phyloP scores from a whole-genome alignment of 2,329 filamentous ascomycete species.

The Penicillium olsonii region DNA sequence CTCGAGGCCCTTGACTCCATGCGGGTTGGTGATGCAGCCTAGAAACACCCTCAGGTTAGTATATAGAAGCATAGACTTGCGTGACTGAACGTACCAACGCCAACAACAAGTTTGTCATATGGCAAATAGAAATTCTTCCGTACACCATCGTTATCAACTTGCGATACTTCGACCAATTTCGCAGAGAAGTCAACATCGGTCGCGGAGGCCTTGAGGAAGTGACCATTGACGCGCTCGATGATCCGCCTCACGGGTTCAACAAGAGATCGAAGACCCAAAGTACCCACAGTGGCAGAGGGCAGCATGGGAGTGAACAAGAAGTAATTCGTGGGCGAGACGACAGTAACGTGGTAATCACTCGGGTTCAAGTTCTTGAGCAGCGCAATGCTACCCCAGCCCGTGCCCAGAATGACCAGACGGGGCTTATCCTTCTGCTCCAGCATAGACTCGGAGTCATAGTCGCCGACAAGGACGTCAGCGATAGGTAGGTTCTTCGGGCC shows the following conservation, averaged over 20 bases:
- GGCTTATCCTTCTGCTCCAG: slow-evolving; percentile 80
- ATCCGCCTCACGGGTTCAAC: slow-evolving; percentile 92
- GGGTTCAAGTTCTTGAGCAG: slow-evolving; percentile 86
- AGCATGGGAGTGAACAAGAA: slow-evolving; percentile 99
- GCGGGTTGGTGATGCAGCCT: slow-evolving; percentile 86
- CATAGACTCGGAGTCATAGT: slow-evolving; percentile 75
- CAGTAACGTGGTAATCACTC: slow-evolving; percentile 92
- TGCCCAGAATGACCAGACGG: slow-evolving; percentile 85
- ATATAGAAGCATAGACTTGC: neutral
- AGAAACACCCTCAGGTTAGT: slow-evolving; percentile 10
- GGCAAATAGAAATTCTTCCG: slow-evolving; percentile 86
- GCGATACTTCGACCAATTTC: slow-evolving; percentile 84
- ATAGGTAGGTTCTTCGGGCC: slow-evolving; percentile 96
- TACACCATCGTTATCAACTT: slow-evolving; percentile 69
- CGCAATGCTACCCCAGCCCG: slow-evolving; percentile 92
- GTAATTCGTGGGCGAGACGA: slow-evolving; percentile 92
- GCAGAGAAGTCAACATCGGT: slow-evolving; percentile 89
- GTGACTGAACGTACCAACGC: slow-evolving; percentile 61
- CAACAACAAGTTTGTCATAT: slow-evolving; percentile 94
- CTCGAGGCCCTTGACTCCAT: slow-evolving; percentile 92
- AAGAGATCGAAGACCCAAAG: slow-evolving; percentile 83
- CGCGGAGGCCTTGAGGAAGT: slow-evolving; percentile 85
- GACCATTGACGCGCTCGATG: slow-evolving; percentile 73
- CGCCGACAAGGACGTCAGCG: slow-evolving; percentile 81
- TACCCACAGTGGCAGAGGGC: slow-evolving; percentile 94